Conservation (phyloP, 139 green algal genomes). For the Yamagishiella unicocca region DNA sequence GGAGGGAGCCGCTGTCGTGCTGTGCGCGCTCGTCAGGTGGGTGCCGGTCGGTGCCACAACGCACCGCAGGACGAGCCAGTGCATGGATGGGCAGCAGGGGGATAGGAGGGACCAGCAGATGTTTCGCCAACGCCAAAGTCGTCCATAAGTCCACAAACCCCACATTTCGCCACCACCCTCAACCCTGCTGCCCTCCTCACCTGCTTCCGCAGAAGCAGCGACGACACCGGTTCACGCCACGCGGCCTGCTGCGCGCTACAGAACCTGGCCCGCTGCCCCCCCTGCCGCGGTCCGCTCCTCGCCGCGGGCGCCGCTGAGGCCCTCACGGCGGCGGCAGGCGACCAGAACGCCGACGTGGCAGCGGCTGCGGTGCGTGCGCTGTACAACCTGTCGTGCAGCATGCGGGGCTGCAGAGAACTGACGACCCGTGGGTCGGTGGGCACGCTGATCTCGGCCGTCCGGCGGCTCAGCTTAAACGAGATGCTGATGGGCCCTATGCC, state of each 20-base stretch:
- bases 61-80: too few relatives aligned
- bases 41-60: too few relatives aligned
- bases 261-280: neutral
- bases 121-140: too few relatives aligned
- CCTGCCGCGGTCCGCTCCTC: neutral
- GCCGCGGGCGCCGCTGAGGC: neutral
- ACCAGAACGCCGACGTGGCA: neutral
- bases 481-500: neutral
- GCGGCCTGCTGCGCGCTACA: neutral
- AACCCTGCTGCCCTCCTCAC: neutral
- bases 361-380: neutral
- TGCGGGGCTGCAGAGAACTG: neutral
- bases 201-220: neutral
- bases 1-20: too few relatives aligned
- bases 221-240: neutral
- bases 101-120: too few relatives aligned
- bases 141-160: too few relatives aligned
- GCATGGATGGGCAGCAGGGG: too few relatives aligned
- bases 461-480: neutral
- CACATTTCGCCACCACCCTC: too few relatives aligned
- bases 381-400: constrained; percentile 1
- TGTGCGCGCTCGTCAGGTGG: too few relatives aligned
- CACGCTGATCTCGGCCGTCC: neutral
- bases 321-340: neutral
- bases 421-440: neutral